Evolutionary conservation across 495 filamentous ascomycete genomes (phyloP).

Genomic region (Saxispiralis lemnorum): DNA sequence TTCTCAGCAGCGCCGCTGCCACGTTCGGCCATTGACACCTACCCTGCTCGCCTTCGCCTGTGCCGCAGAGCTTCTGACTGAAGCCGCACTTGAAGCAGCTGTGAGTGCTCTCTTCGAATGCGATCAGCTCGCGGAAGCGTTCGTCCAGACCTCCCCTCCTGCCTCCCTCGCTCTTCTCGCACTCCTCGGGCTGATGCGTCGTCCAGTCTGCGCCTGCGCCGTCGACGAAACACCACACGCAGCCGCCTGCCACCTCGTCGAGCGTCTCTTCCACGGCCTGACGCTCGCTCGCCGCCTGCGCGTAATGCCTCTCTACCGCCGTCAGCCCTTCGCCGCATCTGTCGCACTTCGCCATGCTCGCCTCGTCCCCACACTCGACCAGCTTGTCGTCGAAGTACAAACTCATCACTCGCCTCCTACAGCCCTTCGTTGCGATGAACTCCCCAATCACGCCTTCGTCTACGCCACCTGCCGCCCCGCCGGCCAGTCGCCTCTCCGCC

Average conservation of each 20-base stretch:
- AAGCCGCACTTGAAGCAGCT: too few relatives aligned
- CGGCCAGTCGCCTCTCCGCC: too few relatives aligned
- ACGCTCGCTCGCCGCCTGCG: background rate
- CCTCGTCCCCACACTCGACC: background rate
- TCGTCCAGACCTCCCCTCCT: too few relatives aligned
- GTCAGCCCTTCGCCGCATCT: background rate
- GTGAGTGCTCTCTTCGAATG: too few relatives aligned
- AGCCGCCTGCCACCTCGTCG: too few relatives aligned
- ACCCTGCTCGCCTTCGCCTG: too few relatives aligned
- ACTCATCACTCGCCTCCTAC: background rate
- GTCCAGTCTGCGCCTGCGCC: background rate
- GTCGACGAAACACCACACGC: background rate
- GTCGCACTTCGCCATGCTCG: background rate
- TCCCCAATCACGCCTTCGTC: background rate
- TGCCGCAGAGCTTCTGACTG: too few relatives aligned
- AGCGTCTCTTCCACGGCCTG: too few relatives aligned
- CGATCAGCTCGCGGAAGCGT: too few relatives aligned
- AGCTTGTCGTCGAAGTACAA: background rate
- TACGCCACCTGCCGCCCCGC: background rate
- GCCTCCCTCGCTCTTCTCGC: background rate
- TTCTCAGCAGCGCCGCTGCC: too few relatives aligned
- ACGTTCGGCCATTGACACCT: too few relatives aligned
- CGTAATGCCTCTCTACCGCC: background rate
- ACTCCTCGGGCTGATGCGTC: background rate
- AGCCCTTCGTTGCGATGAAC: conserved; percentile 1